A percentile compares a stretch with the other conserved stretches of the same genome.
These are phyloP conservation scores for Moesziomyces aphidis DNA, from an alignment of 1,284 basidiomycete species.

Conservation along the genomic window DNA sequence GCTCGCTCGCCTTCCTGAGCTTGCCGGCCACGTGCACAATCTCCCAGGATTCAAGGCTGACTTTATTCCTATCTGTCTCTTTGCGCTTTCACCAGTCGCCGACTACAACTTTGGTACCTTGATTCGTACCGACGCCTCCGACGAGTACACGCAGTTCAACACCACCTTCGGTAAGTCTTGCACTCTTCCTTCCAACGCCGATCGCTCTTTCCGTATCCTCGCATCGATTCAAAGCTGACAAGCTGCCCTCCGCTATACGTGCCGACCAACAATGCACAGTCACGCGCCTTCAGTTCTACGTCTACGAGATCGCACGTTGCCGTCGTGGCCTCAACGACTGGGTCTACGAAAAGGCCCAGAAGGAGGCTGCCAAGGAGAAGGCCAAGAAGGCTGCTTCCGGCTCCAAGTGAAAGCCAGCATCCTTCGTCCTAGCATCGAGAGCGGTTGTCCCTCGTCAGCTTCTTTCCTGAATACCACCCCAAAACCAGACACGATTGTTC, in stretches of 20 bases:
- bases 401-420: slow-evolving; percentile 23
- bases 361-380: slow-evolving; percentile 58
- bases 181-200: background rate
- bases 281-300: slow-evolving; percentile 81
- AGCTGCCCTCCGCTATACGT: background rate
- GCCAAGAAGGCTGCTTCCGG: slow-evolving; percentile 37
- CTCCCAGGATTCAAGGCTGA: background rate
- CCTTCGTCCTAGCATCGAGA: background rate
- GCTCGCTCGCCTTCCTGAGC: too few species aligned
- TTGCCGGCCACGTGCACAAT: background rate
- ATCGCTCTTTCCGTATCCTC: slow-evolving; percentile 20
- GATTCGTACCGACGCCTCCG: slow-evolving; percentile 82
- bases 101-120: slow-evolving; percentile 98
- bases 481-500: background rate
- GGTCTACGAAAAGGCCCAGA: slow-evolving; percentile 70
- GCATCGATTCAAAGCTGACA: background rate
- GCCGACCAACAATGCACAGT: slow-evolving; percentile 49
- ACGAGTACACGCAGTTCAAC: slow-evolving; percentile 91
- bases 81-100: slow-evolving; percentile 71
- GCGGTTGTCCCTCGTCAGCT: background rate
- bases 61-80: background rate
- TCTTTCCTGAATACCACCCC: slow-evolving; percentile 8
- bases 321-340: slow-evolving; percentile 88
- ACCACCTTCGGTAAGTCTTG: slow-evolving; percentile 84
- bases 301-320: slow-evolving; percentile 94